A percentile compares a stretch with the other conserved stretches of the same genome.
phyloP scores from a whole-genome alignment of 257 asterid species.

The Solanum virginianum region DNA sequence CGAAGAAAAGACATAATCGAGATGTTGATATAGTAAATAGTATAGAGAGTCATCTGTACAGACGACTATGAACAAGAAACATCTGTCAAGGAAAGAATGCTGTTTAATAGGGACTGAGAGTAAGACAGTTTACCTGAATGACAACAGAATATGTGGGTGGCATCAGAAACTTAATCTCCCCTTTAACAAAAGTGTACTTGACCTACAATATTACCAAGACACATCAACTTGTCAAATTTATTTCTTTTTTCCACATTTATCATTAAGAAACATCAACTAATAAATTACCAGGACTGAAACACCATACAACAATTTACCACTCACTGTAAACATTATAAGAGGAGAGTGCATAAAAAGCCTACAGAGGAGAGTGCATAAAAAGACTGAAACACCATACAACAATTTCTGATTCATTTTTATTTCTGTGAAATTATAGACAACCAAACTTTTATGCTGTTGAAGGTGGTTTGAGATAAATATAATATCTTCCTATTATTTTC shows the following conservation, averaged over 20 bases:
- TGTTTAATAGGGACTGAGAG: background rate
- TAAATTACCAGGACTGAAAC: background rate
- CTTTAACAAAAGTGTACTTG: constrained; percentile 49
- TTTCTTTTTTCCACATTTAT: background rate
- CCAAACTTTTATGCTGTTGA: background rate
- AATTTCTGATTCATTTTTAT: background rate
- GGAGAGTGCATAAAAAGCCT: background rate
- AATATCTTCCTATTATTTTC: background rate
- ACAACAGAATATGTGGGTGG: constrained; percentile 69
- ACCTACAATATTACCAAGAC: constrained; percentile 29
- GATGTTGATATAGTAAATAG: background rate
- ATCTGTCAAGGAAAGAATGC: background rate
- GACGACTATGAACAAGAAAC: background rate
- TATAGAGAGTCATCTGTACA: background rate
- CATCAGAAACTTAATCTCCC: constrained; percentile 47
- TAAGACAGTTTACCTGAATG: constrained; percentile 48
- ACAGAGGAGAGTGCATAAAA: background rate
- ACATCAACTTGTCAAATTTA: background rate
- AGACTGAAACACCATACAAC: background rate
- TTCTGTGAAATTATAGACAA: background rate
- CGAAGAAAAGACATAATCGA: background rate
- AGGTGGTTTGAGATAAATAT: background rate
- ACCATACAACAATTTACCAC: background rate
- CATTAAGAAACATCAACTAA: background rate
- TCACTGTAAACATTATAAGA: background rate